phyloP scores from a whole-genome alignment of 2,329 filamentous ascomycete species.

The Fulvia fulva region DNA sequence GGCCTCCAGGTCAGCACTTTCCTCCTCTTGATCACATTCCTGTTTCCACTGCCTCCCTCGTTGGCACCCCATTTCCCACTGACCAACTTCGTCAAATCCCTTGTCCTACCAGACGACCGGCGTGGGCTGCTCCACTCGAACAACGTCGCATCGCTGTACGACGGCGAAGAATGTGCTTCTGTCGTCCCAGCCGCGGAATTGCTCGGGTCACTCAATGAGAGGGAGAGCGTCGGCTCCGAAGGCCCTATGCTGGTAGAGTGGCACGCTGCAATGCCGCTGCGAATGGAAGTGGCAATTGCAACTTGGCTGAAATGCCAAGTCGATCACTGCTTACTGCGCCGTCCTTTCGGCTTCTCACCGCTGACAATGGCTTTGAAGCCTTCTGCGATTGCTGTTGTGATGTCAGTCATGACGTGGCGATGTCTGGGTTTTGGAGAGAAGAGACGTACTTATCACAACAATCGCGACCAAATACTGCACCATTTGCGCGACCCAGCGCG shows the following conservation, averaged over 20 bases:
- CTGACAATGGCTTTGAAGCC: conserved; percentile 23
- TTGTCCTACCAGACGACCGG: background rate
- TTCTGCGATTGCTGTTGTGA: conserved; percentile 19
- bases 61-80: no score
- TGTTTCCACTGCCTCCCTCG: no score
- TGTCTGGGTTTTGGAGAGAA: background rate
- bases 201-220: conserved; percentile 12
- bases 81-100: background rate
- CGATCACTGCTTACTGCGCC: no score
- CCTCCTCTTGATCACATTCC: background rate
- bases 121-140: background rate
- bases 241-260: background rate
- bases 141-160: background rate
- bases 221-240: background rate
- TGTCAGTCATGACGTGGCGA: conserved; percentile 1
- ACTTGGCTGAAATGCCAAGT: no score
- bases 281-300: conserved; percentile 8
- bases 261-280: conserved; percentile 1
- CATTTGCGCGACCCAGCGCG: conserved; percentile 24
- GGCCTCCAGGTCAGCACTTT: no score
- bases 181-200: conserved; percentile 7
- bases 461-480: conserved; percentile 27
- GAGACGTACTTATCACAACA: conserved; percentile 22
- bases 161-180: background rate
- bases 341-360: conserved; percentile 12